Percentiles rank a stretch among this genome's conserved stretches.
Evolutionary conservation across 352 stramenopile species (phyloP).

Genomic region (Phytophthora chlamydospora): DNA sequence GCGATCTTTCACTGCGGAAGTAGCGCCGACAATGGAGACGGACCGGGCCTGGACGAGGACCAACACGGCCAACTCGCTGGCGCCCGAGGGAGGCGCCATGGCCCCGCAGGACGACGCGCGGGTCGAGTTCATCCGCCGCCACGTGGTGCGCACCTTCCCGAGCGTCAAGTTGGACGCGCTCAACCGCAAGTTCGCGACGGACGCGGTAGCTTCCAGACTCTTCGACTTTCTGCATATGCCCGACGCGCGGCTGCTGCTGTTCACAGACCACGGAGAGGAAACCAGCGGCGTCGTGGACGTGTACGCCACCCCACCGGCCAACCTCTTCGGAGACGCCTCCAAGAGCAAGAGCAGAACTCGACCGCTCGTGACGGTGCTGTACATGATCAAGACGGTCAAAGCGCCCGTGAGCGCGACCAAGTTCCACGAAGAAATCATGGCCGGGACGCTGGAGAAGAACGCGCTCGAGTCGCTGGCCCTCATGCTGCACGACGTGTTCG

Average conservation of each 20-base stretch:
- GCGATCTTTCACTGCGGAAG: slow-evolving; percentile 1
- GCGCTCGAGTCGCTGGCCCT: slow-evolving; percentile 75
- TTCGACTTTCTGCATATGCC: slow-evolving; percentile 81
- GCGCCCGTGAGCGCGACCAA: slow-evolving; percentile 62
- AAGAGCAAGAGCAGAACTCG: slow-evolving; percentile 15
- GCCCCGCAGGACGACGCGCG: slow-evolving; percentile 61
- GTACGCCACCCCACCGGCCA: slow-evolving; percentile 61
- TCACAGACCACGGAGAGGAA: slow-evolving; percentile 76
- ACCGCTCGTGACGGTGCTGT: slow-evolving; percentile 63
- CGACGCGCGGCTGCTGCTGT: slow-evolving; percentile 62
- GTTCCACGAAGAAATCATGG: slow-evolving; percentile 76
- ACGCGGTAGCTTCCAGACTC: slow-evolving; percentile 57
- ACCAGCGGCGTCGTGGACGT: slow-evolving; percentile 57
- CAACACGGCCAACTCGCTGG: slow-evolving; percentile 14
- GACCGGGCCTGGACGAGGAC: slow-evolving; percentile 22
- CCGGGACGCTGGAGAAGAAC: slow-evolving; percentile 74
- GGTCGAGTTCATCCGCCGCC: slow-evolving; percentile 68
- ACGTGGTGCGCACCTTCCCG: slow-evolving; percentile 73
- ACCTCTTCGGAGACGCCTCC: slow-evolving; percentile 44
- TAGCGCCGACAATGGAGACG: slow-evolving; percentile 22
- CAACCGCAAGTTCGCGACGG: slow-evolving; percentile 65
- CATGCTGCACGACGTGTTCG: slow-evolving; percentile 78
- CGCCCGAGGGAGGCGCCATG: slow-evolving; percentile 7
- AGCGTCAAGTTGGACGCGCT: slow-evolving; percentile 64
- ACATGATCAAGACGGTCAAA: slow-evolving; percentile 78